Base-by-base conservation (phyloP, 1,284 basidiomycete genomes). In the Trichosporon sp. region DNA sequence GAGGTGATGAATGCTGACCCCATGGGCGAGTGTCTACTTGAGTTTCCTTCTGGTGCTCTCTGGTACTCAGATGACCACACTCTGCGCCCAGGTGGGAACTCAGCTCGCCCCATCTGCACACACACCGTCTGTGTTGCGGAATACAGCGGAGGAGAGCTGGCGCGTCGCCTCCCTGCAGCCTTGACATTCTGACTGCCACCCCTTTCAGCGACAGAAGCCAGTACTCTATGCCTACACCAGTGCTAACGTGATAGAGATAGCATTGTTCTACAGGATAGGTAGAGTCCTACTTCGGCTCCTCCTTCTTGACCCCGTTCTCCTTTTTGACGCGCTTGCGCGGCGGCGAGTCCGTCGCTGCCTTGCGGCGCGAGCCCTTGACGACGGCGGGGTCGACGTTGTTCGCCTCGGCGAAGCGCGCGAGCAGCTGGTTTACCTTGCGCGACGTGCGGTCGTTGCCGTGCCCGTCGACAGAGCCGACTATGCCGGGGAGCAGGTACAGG, bases 361-460 rank as follows among this genome's bases (percentile, higher is more conserved):
- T 51, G 23, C 47, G 47, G 21, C 47, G 47, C n/a, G 21, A 12
- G 9, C 2, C n/a, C 56, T 47, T 44, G 21, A 58, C 29, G 15
- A 65, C 21, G 3, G n/a, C 29, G 9, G 65, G 32, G 65, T 67
- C 38, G 27, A 67, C 38, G 12, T 51, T 62, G 42, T 62, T 44
- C 9, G 58, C 58, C n/a, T 27, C n/a, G 6, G 58, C 65, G 42
- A 67, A 47, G n/a, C 34, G 38, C 29, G 60, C 11, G 11, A 67
- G 35, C 9, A 67, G 8, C 23, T 56, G 58, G 15, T 21, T 47
- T 18, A 67, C 27, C 11, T 44, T 21, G 18, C 42, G 15, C 5
- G n/a, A 15, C 13, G 63, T 64, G 7, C 67, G 47, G 51, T 65
- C 53, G 62, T 68, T 68, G 0, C 67, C 67, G 51, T 68, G 47